A percentile compares a stretch with the other conserved stretches of the same genome.
Conservation (phyloP, 1,139 yeast genomes). For the Candida labiduridarum region DNA sequence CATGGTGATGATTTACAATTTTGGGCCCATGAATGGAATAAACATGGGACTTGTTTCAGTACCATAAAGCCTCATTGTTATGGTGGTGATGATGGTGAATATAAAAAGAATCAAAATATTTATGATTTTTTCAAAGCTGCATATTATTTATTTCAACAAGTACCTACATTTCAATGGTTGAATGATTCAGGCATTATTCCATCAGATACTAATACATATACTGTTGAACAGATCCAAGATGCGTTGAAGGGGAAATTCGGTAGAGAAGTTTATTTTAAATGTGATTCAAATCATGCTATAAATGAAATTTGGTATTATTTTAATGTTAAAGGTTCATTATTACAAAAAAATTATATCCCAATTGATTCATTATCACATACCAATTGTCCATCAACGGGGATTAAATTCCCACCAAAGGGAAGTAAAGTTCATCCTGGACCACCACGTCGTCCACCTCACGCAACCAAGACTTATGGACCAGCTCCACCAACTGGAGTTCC, state of each 20-base stretch:
- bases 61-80: slow-evolving; percentile 79
- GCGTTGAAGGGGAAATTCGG: slow-evolving; percentile 63
- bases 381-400: slow-evolving; percentile 73
- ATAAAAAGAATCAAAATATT: slow-evolving; percentile 52
- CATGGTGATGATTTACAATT: slow-evolving; percentile 71
- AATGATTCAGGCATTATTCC: slow-evolving; percentile 71
- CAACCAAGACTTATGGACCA: slow-evolving; percentile 3
- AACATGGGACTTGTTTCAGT: slow-evolving; percentile 91
- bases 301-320: slow-evolving; percentile 93
- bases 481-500: slow-evolving; percentile 35
- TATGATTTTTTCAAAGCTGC: slow-evolving; percentile 77
- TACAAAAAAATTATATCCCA: slow-evolving; percentile 63
- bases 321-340: slow-evolving; percentile 73
- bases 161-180: slow-evolving; percentile 75
- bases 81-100: slow-evolving; percentile 15
- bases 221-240: slow-evolving; percentile 60
- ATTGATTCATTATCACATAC: slow-evolving; percentile 54
- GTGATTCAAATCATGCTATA: slow-evolving; percentile 61
- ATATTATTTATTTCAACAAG: slow-evolving; percentile 59
- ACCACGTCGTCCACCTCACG: slow-evolving; percentile 15
- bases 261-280: slow-evolving; percentile 70
- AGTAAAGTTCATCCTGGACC: slow-evolving; percentile 8
- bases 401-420: slow-evolving; percentile 76
- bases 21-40: slow-evolving; percentile 94
- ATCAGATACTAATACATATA: slow-evolving; percentile 59